A percentile compares a stretch with the other conserved stretches of the same genome.
Evolutionary conservation across 192 early-diverging fungal species (phyloP).

Genomic region (Coemansia sp.): DNA sequence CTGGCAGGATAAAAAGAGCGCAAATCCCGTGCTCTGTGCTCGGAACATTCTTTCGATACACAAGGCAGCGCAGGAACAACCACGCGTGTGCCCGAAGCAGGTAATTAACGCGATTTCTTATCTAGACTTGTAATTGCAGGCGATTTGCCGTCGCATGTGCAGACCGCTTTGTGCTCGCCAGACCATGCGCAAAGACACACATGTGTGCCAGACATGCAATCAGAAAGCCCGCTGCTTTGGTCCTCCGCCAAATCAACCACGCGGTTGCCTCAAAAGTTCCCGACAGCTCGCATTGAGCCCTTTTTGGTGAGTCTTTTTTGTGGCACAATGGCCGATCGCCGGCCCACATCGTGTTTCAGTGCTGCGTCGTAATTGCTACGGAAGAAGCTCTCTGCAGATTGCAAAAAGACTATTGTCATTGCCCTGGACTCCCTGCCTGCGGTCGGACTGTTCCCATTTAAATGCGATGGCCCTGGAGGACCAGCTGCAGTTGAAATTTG

Average conservation of each 20-base stretch:
- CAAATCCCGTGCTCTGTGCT: background rate
- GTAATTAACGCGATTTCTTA: background rate
- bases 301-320: background rate
- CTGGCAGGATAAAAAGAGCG: background rate
- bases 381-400: background rate
- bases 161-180: background rate
- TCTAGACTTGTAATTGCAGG: background rate
- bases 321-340: slow-evolving; percentile 1
- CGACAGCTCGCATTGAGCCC: background rate
- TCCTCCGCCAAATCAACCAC: slow-evolving; percentile 4
- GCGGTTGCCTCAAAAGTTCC: background rate
- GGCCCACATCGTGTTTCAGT: background rate
- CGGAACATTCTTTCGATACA: background rate
- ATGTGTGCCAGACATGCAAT: background rate
- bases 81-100: background rate
- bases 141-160: background rate
- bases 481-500: background rate
- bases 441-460: background rate
- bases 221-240: background rate
- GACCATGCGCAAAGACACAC: background rate
- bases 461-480: background rate
- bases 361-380: background rate
- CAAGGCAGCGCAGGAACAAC: background rate
- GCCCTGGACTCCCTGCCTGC: no score
- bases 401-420: background rate